phyloP scores from a whole-genome alignment of 75 land plant genomes.

The Pseudotsuga menziesii region DNA sequence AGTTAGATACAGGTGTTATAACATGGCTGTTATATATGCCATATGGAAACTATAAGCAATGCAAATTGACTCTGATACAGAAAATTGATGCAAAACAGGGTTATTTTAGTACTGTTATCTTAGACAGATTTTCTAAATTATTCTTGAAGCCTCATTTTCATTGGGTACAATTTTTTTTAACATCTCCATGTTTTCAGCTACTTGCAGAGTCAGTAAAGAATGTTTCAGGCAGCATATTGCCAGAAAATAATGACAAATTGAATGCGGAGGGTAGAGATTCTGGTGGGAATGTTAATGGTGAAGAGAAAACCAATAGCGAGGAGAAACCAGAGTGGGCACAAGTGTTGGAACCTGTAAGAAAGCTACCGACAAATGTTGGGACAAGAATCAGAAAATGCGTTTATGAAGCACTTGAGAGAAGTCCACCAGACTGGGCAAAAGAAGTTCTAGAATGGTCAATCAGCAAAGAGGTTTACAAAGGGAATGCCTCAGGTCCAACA shows the following conservation, averaged over 20 bases:
- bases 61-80: too few species aligned
- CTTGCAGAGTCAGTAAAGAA: conserved; percentile 88
- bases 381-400: conserved; percentile 80
- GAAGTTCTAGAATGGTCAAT: conserved; percentile 74
- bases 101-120: background rate
- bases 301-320: background rate
- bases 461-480: conserved; percentile 87
- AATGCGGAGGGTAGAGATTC: conserved; percentile 22
- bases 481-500: conserved; percentile 97
- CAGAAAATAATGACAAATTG: conserved; percentile 22
- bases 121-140: background rate
- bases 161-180: background rate
- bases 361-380: conserved; percentile 94
- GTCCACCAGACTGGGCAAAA: conserved; percentile 88
- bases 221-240: conserved; percentile 32
- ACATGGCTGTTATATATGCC: background rate
- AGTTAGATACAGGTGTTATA: background rate
- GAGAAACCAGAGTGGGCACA: conserved; percentile 75
- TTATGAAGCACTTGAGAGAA: conserved; percentile 63
- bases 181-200: conserved; percentile 41
- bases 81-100: too few species aligned
- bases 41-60: background rate
- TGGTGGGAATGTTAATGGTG: conserved; percentile 17
- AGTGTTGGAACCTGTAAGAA: conserved; percentile 75
- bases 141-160: background rate